These are phyloP conservation scores for Diplodia mutila DNA, from an alignment of 2,329 filamentous ascomycete species.

Conservation along the genomic window DNA sequence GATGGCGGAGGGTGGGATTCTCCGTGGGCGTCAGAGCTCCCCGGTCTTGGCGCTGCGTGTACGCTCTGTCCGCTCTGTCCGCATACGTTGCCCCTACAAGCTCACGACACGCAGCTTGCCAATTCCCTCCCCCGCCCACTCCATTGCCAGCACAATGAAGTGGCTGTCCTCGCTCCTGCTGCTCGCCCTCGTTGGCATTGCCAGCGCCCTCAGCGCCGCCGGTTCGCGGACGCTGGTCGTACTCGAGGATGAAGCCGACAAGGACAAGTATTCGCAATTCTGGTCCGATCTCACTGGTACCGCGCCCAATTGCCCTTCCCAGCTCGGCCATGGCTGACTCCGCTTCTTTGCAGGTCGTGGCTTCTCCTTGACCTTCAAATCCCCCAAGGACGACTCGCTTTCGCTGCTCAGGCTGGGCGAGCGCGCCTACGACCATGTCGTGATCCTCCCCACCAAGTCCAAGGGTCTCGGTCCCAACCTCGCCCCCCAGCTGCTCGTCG, in stretches of 20 bases:
- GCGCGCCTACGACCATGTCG: constrained; percentile 85
- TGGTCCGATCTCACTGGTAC: constrained; percentile 62
- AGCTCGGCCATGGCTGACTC: not conserved
- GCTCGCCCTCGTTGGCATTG: constrained; percentile 67
- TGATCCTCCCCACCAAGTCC: constrained; percentile 84
- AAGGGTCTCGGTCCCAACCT: constrained; percentile 92
- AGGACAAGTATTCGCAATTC: constrained; percentile 82
- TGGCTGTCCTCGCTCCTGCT: constrained; percentile 72
- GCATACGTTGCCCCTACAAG: constrained; percentile 45
- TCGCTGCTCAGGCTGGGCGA: constrained; percentile 84
- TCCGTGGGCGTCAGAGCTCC: constrained; percentile 25
- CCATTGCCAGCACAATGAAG: constrained; percentile 63
- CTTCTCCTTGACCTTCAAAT: constrained; percentile 78
- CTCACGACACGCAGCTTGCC: constrained; percentile 27
- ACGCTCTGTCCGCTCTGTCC: not conserved
- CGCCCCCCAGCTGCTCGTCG: constrained; percentile 81
- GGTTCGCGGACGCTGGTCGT: constrained; percentile 84
- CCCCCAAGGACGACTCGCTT: constrained; percentile 77
- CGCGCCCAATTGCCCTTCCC: not conserved
- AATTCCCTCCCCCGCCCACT: constrained; percentile 30
- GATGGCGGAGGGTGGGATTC: constrained; percentile 24
- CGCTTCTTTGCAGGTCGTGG: constrained; percentile 67
- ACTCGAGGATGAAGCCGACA: constrained; percentile 79
- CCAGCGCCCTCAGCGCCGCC: constrained; percentile 75
- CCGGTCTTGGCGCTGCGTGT: constrained; percentile 37